A percentile compares a stretch with the other conserved stretches of the same genome.
These are phyloP conservation scores for Ananas comosus DNA, from an alignment of 176 grass and related monocot species.

Conservation along the genomic window DNA sequence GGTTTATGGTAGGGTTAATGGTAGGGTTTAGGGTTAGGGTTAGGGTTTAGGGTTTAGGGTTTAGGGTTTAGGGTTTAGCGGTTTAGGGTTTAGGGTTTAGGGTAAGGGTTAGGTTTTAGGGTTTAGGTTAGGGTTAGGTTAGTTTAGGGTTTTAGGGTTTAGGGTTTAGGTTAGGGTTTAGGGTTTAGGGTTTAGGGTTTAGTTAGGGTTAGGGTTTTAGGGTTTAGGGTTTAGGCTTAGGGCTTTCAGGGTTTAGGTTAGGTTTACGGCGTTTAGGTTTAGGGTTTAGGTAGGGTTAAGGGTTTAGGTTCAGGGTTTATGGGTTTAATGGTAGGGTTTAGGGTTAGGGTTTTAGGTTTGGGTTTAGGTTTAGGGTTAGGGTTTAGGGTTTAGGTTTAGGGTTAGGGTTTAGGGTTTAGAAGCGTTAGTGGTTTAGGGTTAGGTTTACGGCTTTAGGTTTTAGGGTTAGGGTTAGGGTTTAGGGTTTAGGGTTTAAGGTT, in stretches of 20 bases:
- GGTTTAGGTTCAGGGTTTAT: conserved; percentile 18
- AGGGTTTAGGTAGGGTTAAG: conserved; percentile 13
- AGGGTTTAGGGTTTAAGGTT: too few relatives aligned
- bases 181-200: conserved; percentile 19
- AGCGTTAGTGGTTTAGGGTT: too few relatives aligned
- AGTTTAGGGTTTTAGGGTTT: conserved; percentile 28
- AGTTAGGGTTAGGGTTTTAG: conserved; percentile 18
- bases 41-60: conserved; percentile 22
- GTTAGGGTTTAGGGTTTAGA: too few relatives aligned
- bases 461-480: too few relatives aligned
- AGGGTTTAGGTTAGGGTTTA: conserved; percentile 22
- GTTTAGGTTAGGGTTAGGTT: conserved; percentile 25
- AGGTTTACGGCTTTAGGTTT: too few relatives aligned
- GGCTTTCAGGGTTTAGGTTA: conserved; percentile 21
- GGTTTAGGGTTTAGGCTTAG: conserved; percentile 33
- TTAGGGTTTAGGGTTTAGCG: conserved; percentile 28
- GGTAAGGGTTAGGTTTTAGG: conserved; percentile 20
- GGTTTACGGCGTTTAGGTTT: conserved; percentile 24
- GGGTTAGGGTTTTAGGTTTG: conserved; percentile 19
- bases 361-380: too few relatives aligned
- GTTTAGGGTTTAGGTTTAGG: too few relatives aligned
- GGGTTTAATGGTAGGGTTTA: conserved; percentile 20
- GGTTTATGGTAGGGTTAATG: background rate
- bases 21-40: conserved; percentile 27
- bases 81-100: conserved; percentile 26